These are phyloP conservation scores for Tetracladium maxilliforme DNA, from an alignment of 2,329 filamentous ascomycete genomes.

Conservation along the genomic window DNA sequence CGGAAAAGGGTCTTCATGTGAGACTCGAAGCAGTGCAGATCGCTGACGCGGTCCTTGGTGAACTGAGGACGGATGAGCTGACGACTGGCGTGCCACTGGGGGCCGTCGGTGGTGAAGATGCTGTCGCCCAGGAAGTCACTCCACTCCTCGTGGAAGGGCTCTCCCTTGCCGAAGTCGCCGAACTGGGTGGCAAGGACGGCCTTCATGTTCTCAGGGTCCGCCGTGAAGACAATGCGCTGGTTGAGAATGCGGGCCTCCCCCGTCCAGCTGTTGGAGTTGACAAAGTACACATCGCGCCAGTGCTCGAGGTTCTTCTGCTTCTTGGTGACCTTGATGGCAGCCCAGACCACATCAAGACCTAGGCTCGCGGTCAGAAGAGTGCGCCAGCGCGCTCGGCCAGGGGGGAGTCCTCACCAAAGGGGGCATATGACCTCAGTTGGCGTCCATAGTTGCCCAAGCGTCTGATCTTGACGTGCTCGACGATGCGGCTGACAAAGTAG, in stretches of 20 bases:
- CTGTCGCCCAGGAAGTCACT: slow-evolving; percentile 59
- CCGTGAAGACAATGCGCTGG: slow-evolving; percentile 56
- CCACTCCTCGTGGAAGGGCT: slow-evolving; percentile 62
- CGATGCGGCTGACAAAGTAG: slow-evolving; percentile 17
- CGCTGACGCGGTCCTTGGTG: slow-evolving; percentile 68
- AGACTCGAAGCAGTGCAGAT: slow-evolving; percentile 67
- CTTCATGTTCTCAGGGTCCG: slow-evolving; percentile 82
- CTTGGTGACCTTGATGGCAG: slow-evolving; percentile 35
- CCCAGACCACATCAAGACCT: slow-evolving; percentile 52
- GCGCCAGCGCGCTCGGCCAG: no score
- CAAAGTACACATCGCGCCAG: slow-evolving; percentile 40
- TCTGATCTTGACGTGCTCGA: slow-evolving; percentile 27
- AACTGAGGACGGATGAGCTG: slow-evolving; percentile 78
- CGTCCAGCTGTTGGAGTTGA: slow-evolving; percentile 32
- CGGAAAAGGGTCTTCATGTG: slow-evolving; percentile 63
- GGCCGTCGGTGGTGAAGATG: slow-evolving; percentile 70
- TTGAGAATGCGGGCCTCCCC: slow-evolving; percentile 40
- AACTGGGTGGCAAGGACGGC: slow-evolving; percentile 83
- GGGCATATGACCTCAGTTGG: slow-evolving; percentile 19
- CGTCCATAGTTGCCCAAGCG: slow-evolving; percentile 27
- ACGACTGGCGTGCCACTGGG: slow-evolving; percentile 66
- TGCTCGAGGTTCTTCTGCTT: slow-evolving; percentile 41
- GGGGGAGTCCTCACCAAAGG: slow-evolving; percentile 35
- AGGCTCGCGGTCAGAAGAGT: background rate
- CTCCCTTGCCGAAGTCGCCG: slow-evolving; percentile 68